Percentiles rank a stretch among this genome's conserved stretches.
These are phyloP conservation scores for Mycena crocata DNA, from an alignment of 768 basidiomycete genomes.

Conservation along the genomic window DNA sequence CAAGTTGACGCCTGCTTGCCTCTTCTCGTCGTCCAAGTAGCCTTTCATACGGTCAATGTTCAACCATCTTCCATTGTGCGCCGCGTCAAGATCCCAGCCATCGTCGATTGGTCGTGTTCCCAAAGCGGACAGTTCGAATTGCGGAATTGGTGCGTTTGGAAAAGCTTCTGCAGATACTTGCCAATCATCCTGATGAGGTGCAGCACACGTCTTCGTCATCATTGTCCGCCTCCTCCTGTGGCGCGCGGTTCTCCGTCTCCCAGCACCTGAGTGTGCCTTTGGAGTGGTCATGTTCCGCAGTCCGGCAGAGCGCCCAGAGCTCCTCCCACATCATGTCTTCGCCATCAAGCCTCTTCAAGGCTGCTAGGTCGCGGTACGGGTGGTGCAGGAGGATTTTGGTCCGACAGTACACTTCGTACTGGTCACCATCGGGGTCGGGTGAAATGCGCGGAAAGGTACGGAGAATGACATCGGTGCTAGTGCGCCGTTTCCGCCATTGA, in stretches of 20 bases:
- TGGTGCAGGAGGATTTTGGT: conserved; percentile 11
- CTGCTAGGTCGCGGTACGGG: neutral
- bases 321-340: neutral
- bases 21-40: neutral
- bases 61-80: neutral
- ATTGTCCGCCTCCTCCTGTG: conserved; percentile 10
- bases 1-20: neutral
- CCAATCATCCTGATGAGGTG: conserved; percentile 5
- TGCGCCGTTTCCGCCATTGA: conserved; percentile 14
- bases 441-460: conserved; percentile 20
- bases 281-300: neutral
- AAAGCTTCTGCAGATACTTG: conserved; percentile 6
- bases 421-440: neutral
- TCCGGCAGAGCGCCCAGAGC: conserved; percentile 1
- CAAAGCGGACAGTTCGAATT: conserved; percentile 1
- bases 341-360: neutral
- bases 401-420: conserved; percentile 1
- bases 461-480: neutral
- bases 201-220: conserved; percentile 3
- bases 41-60: conserved; percentile 2
- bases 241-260: neutral
- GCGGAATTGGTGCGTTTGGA: conserved; percentile 12
- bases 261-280: conserved; percentile 12
- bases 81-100: conserved; percentile 10
- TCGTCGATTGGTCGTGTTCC: conserved; percentile 26